Percentiles rank a stretch among this genome's conserved stretches.
phyloP scores from a whole-genome alignment of 1,284 basidiomycete genomes.

The Stereum hirsutum region DNA sequence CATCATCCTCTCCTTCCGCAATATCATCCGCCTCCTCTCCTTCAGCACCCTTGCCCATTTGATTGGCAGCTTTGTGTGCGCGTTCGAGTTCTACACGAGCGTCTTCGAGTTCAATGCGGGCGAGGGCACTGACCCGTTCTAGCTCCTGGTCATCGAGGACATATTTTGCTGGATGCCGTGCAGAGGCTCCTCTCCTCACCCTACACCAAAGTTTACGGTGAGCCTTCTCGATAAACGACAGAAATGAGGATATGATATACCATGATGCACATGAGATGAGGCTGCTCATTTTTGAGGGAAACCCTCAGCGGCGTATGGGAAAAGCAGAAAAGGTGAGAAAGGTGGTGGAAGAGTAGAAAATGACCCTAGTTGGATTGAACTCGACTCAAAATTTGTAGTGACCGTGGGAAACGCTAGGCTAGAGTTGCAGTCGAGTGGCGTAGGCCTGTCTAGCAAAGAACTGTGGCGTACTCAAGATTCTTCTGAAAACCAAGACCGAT shows the following conservation, averaged over 20 bases:
- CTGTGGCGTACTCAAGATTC: too few species aligned
- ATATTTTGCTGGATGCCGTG: constrained; percentile 80
- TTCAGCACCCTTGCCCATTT: constrained; percentile 55
- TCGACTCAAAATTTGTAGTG: not conserved
- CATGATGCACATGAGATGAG: constrained; percentile 56
- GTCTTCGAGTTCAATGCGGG: constrained; percentile 84
- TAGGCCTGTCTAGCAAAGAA: too few species aligned
- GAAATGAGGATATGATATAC: constrained; percentile 17
- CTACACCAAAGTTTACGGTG: constrained; percentile 27
- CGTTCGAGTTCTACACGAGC: constrained; percentile 80
- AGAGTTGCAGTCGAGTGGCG: too few species aligned
- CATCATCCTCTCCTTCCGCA: constrained; percentile 34
- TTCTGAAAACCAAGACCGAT: too few species aligned
- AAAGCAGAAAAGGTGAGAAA: not conserved
- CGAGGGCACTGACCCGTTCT: constrained; percentile 83
- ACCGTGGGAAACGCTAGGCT: not conserved
- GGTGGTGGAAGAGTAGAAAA: not conserved
- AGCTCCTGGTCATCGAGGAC: constrained; percentile 88
- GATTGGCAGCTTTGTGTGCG: constrained; percentile 68
- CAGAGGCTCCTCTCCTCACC: constrained; percentile 80
- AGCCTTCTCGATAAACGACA: not conserved
- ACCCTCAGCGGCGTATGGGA: not conserved
- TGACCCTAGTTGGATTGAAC: not conserved
- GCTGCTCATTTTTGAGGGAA: constrained; percentile 42
- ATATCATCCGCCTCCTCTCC: constrained; percentile 54